Evolutionary conservation across 163 green algal genomes (phyloP).

Genomic region (Chloroidium sp.): DNA sequence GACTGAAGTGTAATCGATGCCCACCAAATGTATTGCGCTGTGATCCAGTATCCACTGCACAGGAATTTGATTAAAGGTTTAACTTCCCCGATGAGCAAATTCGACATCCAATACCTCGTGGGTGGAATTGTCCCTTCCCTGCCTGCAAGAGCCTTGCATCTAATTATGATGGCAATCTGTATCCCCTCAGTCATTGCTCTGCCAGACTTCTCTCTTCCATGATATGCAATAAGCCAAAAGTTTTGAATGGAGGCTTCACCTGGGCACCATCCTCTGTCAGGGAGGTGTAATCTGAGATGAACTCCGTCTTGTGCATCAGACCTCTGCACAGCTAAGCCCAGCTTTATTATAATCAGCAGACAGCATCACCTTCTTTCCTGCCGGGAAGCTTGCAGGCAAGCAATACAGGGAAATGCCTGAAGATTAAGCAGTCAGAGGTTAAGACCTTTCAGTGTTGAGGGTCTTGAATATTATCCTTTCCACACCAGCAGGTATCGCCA

Average conservation of each 20-base stretch:
- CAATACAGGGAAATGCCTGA: neutral
- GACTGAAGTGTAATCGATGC: conserved; percentile 29
- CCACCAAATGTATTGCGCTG: conserved; percentile 19
- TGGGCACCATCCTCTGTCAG: conserved; percentile 13
- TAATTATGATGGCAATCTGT: no score
- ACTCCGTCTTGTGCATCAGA: conserved; percentile 19
- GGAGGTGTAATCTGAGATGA: conserved; percentile 23
- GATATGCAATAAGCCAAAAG: no score
- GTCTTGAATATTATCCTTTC: conserved; percentile 31
- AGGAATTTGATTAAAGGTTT: no score
- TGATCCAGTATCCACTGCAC: conserved; percentile 13
- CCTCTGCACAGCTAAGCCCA: conserved; percentile 7
- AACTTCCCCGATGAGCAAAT: no score
- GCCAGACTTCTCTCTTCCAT: no score
- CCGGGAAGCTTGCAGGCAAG: no score
- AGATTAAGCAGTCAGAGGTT: neutral
- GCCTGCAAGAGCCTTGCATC: no score
- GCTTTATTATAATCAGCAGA: no score
- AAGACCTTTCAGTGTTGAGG: conserved; percentile 21
- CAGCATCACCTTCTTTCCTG: neutral
- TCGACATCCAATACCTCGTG: no score
- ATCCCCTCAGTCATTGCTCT: no score
- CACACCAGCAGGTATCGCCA: conserved; percentile 16
- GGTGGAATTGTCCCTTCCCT: no score
- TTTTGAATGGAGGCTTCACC: no score